These are phyloP conservation scores for Erucastrum elatum DNA, from an alignment of 345 rosid genomes.

Conservation along the genomic window DNA sequence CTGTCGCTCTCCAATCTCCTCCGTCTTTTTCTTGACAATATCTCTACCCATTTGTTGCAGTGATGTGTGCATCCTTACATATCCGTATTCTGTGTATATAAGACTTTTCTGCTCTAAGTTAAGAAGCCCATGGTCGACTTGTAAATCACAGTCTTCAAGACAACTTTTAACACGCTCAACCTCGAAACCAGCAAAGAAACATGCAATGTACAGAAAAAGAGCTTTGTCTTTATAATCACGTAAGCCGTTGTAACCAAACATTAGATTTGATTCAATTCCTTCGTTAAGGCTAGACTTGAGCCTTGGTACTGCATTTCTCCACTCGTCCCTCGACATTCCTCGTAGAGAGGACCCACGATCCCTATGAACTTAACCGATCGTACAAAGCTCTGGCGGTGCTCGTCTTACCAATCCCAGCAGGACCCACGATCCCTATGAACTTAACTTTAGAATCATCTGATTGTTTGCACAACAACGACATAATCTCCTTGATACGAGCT, in stretches of 20 bases:
- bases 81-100: background rate
- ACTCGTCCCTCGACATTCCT: background rate
- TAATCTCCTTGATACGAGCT: constrained; percentile 2
- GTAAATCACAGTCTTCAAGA: background rate
- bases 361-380: background rate
- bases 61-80: too few relatives aligned
- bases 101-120: background rate
- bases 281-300: background rate
- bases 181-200: background rate
- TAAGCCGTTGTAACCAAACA: background rate
- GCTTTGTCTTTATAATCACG: background rate
- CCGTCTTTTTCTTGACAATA: background rate
- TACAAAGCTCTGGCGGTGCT: constrained; percentile 2
- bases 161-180: background rate
- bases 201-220: background rate
- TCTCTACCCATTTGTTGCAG: too few relatives aligned
- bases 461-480: background rate
- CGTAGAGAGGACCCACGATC: background rate
- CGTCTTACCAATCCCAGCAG: constrained; percentile 25
- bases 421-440: constrained; percentile 6
- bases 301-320: background rate
- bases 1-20: background rate
- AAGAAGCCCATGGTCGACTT: background rate
- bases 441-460: background rate
- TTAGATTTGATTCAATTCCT: background rate